A percentile compares a stretch with the other conserved stretches of the same genome.
Conservation (phyloP, 257 asterid species). For the Paraleonurus japonicus region DNA sequence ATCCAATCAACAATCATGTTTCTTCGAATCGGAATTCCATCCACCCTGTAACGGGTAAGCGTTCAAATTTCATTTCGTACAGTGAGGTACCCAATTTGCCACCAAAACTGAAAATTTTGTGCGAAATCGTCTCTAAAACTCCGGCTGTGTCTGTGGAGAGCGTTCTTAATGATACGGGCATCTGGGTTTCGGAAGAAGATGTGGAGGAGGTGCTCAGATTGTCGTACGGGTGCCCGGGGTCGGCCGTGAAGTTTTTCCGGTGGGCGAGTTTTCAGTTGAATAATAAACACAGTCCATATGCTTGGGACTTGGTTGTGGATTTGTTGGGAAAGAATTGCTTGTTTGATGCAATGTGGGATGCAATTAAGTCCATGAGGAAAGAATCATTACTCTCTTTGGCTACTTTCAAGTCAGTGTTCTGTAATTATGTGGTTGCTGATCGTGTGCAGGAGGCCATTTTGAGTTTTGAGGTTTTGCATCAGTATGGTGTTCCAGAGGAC, state of each 20-base stretch:
- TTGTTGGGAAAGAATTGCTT: constrained; percentile 55
- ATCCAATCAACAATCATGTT: constrained; percentile 14
- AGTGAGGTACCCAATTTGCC: constrained; percentile 38
- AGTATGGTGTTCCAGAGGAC: constrained; percentile 47
- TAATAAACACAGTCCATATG: constrained; percentile 40
- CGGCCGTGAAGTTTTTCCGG: constrained; percentile 66
- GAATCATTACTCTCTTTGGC: constrained; percentile 44
- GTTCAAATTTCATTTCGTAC: constrained; percentile 39
- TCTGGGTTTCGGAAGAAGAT: constrained; percentile 47
- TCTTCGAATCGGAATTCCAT: constrained; percentile 32
- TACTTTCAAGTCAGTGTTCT: constrained; percentile 54
- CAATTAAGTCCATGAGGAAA: constrained; percentile 60
- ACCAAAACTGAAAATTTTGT: constrained; percentile 55
- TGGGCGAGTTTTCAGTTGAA: constrained; percentile 57
- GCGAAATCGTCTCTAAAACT: constrained; percentile 55
- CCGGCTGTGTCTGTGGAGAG: constrained; percentile 52
- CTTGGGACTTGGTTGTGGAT: constrained; percentile 74
- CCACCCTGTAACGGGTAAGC: constrained; percentile 39
- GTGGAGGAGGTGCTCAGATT: constrained; percentile 61
- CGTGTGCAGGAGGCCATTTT: constrained; percentile 53
- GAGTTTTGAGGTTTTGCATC: constrained; percentile 61
- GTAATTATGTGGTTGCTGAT: constrained; percentile 45
- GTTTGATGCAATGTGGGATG: constrained; percentile 90
- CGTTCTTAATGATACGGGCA: constrained; percentile 54
- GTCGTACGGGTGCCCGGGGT: constrained; percentile 46